Percentiles rank a stretch among this genome's conserved stretches.
phyloP scores from a whole-genome alignment of 805 yeast genomes.

The Saccharomycopsis schoenii region DNA sequence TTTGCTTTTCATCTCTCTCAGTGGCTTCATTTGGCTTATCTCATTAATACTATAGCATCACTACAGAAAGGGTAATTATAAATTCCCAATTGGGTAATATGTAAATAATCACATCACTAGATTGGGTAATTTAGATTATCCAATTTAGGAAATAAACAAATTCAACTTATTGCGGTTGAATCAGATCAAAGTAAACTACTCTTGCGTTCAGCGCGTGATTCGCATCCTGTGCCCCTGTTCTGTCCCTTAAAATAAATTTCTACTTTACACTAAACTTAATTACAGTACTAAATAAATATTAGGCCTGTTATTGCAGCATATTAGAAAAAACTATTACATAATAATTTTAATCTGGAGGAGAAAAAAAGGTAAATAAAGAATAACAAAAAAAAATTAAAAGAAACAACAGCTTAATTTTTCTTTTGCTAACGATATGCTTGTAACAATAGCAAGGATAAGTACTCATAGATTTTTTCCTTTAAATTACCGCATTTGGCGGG shows the following conservation, averaged over 20 bases:
- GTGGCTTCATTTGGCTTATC: too few relatives aligned
- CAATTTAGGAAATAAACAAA: neutral
- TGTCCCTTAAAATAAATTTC: neutral
- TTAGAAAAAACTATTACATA: neutral
- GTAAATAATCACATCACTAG: neutral
- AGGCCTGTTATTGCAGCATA: neutral
- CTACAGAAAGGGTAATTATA: neutral
- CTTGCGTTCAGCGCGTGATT: neutral
- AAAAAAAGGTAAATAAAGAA: neutral
- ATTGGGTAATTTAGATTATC: neutral
- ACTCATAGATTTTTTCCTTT: neutral
- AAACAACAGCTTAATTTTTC: neutral
- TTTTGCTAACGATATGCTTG: neutral
- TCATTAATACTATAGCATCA: too few relatives aligned
- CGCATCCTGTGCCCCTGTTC: neutral
- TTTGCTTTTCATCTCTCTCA: neutral
- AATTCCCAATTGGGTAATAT: neutral
- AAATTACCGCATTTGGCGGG: neutral
- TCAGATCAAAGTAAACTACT: neutral
- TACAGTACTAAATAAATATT: neutral
- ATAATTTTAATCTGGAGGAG: neutral
- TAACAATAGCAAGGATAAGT: neutral
- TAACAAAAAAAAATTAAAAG: neutral
- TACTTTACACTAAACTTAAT: neutral
- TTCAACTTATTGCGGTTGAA: neutral